Conservation (phyloP, 768 basidiomycete genomes). For the Amanita rimosa region DNA sequence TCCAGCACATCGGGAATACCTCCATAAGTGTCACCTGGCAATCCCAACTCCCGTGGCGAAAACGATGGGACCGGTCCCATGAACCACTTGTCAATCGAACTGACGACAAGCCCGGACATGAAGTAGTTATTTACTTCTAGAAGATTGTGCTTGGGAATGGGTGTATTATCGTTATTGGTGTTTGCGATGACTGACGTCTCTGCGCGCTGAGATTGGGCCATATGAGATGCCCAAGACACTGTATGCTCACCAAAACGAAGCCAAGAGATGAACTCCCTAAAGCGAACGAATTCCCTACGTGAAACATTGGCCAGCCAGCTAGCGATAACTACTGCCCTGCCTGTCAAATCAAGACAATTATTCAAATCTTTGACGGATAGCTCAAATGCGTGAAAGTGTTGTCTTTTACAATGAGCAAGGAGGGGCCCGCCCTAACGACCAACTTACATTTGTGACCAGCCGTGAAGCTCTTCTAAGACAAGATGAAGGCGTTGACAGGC, state of each 20-base stretch:
- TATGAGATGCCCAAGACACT: neutral
- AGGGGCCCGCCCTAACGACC: neutral
- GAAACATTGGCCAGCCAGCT: conserved; percentile 61
- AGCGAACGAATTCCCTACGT: conserved; percentile 57
- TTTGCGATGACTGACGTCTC: conserved; percentile 39
- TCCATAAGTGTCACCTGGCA: conserved; percentile 22
- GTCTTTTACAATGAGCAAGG: conserved; percentile 26
- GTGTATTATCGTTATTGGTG: conserved; percentile 37
- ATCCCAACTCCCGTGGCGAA: conserved; percentile 35
- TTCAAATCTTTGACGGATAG: conserved; percentile 39
- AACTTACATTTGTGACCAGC: conserved; percentile 66
- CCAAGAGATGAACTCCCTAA: conserved; percentile 74
- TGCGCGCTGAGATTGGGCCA: conserved; percentile 7
- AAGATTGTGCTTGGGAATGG: conserved; percentile 53
- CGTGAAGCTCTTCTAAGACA: conserved; percentile 65
- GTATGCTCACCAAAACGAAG: conserved; percentile 52
- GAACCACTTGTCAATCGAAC: conserved; percentile 75
- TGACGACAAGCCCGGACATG: conserved; percentile 54
- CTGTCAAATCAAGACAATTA: conserved; percentile 39
- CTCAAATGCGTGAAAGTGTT: conserved; percentile 44
- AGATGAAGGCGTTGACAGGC: conserved; percentile 71
- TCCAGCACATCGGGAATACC: conserved; percentile 31
- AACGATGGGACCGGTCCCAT: conserved; percentile 48
- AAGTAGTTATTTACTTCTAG: conserved; percentile 77
- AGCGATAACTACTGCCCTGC: conserved; percentile 48